These are phyloP conservation scores for Diphasiastrum complanatum DNA, from an alignment of 83 land plant species.

Conservation along the genomic window DNA sequence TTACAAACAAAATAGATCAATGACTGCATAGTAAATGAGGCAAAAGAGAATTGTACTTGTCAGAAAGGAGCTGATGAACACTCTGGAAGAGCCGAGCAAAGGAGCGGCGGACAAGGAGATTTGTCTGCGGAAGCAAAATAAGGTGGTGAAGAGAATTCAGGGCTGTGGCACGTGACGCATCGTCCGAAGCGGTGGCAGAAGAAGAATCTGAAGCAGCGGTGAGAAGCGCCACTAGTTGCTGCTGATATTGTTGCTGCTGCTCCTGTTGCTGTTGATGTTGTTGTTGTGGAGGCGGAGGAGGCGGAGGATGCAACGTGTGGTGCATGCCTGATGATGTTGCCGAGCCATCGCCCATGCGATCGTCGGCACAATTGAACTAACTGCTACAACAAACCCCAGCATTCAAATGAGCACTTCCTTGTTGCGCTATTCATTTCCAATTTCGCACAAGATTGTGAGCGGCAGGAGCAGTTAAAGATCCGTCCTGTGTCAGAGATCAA, in stretches of 20 bases:
- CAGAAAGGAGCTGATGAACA: conserved; percentile 63
- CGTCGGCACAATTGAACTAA: too few relatives aligned
- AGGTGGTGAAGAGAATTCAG: conserved; percentile 55
- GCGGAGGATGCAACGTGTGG: too few relatives aligned
- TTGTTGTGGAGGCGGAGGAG: too few relatives aligned
- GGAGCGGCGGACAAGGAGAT: conserved; percentile 53
- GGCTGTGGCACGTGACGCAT: conserved; percentile 47
- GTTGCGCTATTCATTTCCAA: too few relatives aligned
- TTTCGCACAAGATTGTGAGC: too few relatives aligned
- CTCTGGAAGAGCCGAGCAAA: conserved; percentile 56
- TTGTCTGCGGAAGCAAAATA: conserved; percentile 54
- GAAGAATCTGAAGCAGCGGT: neutral
- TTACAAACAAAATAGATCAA: conserved; percentile 1
- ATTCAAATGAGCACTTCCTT: too few relatives aligned
- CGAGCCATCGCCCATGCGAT: conserved; percentile 10
- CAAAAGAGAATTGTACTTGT: conserved; percentile 36
- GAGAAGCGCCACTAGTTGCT: conserved; percentile 2
- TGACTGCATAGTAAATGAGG: conserved; percentile 9
- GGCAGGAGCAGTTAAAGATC: too few relatives aligned
- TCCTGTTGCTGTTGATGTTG: neutral
- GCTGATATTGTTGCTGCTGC: neutral
- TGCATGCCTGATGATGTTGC: neutral
- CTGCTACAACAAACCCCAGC: too few relatives aligned
- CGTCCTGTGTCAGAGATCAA: too few relatives aligned
- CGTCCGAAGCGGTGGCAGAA: conserved; percentile 27